These are phyloP conservation scores for Thelonectria blattea DNA, from an alignment of 2,329 filamentous ascomycete species.

Conservation along the genomic window DNA sequence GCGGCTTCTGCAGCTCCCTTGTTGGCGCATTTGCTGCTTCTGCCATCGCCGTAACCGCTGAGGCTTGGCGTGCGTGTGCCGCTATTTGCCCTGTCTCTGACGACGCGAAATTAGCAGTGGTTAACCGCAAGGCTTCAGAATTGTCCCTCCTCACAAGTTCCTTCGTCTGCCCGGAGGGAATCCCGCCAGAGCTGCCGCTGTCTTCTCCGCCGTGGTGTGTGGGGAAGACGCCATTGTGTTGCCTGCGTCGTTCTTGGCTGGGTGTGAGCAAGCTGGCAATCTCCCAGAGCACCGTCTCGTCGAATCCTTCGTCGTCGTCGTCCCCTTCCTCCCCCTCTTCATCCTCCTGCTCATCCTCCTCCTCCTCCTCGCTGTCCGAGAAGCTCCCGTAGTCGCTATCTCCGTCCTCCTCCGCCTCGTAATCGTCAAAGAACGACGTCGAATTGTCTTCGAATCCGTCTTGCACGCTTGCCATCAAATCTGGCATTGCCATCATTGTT, in stretches of 20 bases:
- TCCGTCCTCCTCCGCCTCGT: slow-evolving; percentile 59
- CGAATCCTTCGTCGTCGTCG: slow-evolving; percentile 59
- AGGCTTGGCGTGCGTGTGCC: not conserved
- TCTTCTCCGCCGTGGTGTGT: slow-evolving; percentile 26
- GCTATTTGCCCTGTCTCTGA: slow-evolving; percentile 19
- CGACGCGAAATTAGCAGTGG: slow-evolving; percentile 28
- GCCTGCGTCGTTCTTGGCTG: slow-evolving; percentile 56
- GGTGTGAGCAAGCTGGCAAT: slow-evolving; percentile 65
- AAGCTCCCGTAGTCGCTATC: slow-evolving; percentile 37
- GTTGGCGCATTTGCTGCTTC: not conserved
- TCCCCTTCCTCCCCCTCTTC: slow-evolving; percentile 43
- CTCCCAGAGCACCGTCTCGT: slow-evolving; percentile 68
- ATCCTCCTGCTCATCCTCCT: slow-evolving; percentile 52
- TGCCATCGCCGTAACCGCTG: not conserved
- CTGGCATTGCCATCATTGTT: slow-evolving; percentile 56
- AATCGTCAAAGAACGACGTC: slow-evolving; percentile 65
- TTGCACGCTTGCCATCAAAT: slow-evolving; percentile 50
- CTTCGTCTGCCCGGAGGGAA: slow-evolving; percentile 25
- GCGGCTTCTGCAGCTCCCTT: not conserved
- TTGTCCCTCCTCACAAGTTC: slow-evolving; percentile 25
- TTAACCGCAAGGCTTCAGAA: slow-evolving; percentile 9
- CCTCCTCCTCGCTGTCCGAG: slow-evolving; percentile 41
- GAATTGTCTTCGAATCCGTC: slow-evolving; percentile 46
- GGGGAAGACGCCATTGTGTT: slow-evolving; percentile 43
- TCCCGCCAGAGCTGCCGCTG: slow-evolving; percentile 10